These are phyloP conservation scores for Kwoniella sp. DNA, from an alignment of 768 basidiomycete species.

Conservation along the genomic window DNA sequence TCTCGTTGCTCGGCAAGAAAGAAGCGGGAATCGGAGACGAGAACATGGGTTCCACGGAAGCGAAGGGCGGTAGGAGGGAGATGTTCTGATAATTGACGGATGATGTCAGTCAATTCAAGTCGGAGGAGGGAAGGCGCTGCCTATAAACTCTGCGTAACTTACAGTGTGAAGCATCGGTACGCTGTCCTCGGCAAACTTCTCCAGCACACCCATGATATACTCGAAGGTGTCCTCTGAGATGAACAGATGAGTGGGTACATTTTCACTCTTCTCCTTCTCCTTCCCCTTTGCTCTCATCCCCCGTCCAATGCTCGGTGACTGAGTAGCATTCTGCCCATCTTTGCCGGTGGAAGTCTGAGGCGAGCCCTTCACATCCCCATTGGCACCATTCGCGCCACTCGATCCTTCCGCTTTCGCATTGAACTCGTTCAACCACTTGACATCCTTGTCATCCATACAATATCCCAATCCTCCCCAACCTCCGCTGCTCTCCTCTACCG, in stretches of 20 bases:
- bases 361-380: background rate
- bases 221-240: conserved; percentile 93
- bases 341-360: conserved; percentile 13
- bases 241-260: conserved; percentile 57
- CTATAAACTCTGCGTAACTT: too few relatives aligned
- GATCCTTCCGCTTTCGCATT: conserved; percentile 72
- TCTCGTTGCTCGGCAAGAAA: conserved; percentile 68
- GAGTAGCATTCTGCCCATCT: conserved; percentile 44
- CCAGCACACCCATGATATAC: conserved; percentile 89
- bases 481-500: conserved; percentile 69
- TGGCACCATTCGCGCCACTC: conserved; percentile 38
- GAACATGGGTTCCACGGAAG: conserved; percentile 65
- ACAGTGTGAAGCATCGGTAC: conserved; percentile 88
- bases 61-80: conserved; percentile 54
- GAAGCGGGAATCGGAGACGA: conserved; percentile 64
- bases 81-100: conserved; percentile 49
- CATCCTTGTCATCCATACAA: conserved; percentile 93
- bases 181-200: conserved; percentile 85
- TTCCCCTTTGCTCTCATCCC: conserved; percentile 69
- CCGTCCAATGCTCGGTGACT: conserved; percentile 24
- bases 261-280: conserved; percentile 78
- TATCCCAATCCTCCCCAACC: conserved; percentile 77
- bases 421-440: conserved; percentile 89
- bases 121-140: background rate
- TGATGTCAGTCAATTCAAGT: background rate